Evolutionary conservation across 371 early-diverging fungal genomes (phyloP).

Genomic region (Circinella minor): DNA sequence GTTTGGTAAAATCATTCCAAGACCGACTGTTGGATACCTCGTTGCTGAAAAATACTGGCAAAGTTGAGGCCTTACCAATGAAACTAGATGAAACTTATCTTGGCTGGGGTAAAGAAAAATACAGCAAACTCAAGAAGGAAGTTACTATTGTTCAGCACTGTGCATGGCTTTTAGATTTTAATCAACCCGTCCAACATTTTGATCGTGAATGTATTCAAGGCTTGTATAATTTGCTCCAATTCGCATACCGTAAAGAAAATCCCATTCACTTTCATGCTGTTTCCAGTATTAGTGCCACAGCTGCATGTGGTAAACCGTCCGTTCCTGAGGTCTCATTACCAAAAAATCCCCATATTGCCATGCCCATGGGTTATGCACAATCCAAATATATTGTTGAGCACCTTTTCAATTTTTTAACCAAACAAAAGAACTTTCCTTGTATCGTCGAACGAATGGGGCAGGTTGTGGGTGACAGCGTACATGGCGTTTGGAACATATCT

Average conservation of each 20-base stretch:
- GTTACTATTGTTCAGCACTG: constrained; percentile 42
- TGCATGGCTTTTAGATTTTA: constrained; percentile 46
- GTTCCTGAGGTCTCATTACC: constrained; percentile 34
- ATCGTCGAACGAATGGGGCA: constrained; percentile 48
- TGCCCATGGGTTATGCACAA: constrained; percentile 52
- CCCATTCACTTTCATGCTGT: constrained; percentile 47
- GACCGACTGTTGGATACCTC: constrained; percentile 24
- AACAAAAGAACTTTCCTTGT: constrained; percentile 38
- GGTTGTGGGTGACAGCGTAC: constrained; percentile 39
- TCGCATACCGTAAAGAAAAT: constrained; percentile 33
- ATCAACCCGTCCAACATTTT: constrained; percentile 36
- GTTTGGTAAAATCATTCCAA: constrained; percentile 32
- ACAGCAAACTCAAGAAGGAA: constrained; percentile 28
- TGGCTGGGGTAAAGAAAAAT: constrained; percentile 34
- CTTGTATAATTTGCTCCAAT: constrained; percentile 40
- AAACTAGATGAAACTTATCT: constrained; percentile 24
- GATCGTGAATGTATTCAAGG: constrained; percentile 42
- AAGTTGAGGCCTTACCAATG: constrained; percentile 23
- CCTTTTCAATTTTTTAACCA: constrained; percentile 33
- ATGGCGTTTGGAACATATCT: constrained; percentile 48
- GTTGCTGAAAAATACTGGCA: constrained; percentile 6
- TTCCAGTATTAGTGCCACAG: constrained; percentile 36
- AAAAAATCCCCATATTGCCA: constrained; percentile 31
- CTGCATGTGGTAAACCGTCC: constrained; percentile 16
- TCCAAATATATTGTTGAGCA: constrained; percentile 51